These are phyloP conservation scores for Daldinia caldariorum DNA, from an alignment of 495 filamentous ascomycete genomes.

Conservation along the genomic window DNA sequence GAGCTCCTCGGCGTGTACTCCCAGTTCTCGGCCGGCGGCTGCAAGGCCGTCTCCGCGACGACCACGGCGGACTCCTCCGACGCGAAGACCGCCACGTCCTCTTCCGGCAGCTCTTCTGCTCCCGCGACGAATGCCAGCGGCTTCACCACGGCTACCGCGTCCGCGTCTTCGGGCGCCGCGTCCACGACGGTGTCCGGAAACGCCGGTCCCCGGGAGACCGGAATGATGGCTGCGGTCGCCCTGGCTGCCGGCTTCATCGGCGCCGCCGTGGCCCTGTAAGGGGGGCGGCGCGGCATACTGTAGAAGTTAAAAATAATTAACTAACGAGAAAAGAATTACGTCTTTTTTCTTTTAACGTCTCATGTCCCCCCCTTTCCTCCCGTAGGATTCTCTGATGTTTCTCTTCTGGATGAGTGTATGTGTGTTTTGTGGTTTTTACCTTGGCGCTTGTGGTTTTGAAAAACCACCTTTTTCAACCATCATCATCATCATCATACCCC, in stretches of 20 bases:
- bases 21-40: constrained; percentile 32
- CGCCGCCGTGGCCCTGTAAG: constrained; percentile 24
- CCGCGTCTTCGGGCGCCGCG: background rate
- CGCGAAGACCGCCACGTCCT: background rate
- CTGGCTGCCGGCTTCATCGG: constrained; percentile 28
- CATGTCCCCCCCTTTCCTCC: background rate
- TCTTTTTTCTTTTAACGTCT: background rate
- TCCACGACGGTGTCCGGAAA: background rate
- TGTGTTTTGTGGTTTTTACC: background rate
- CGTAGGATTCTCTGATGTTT: background rate
- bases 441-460: background rate
- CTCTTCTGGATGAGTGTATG: background rate
- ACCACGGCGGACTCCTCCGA: background rate
- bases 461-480: background rate
- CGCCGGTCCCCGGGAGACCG: constrained; percentile 29
- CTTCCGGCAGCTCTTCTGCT: background rate
- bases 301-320: constrained; percentile 2
- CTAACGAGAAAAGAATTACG: background rate
- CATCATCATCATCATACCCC: background rate
- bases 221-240: constrained; percentile 29
- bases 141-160: background rate
- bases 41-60: background rate
- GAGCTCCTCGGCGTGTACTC: constrained; percentile 33
- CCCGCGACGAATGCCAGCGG: background rate
- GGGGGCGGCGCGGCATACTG: background rate